Evolutionary conservation across 169 alveolate genomes (phyloP), one percentile per base, ranked within the genome.

Genomic region (Plasmodium knowlesi): DNA sequence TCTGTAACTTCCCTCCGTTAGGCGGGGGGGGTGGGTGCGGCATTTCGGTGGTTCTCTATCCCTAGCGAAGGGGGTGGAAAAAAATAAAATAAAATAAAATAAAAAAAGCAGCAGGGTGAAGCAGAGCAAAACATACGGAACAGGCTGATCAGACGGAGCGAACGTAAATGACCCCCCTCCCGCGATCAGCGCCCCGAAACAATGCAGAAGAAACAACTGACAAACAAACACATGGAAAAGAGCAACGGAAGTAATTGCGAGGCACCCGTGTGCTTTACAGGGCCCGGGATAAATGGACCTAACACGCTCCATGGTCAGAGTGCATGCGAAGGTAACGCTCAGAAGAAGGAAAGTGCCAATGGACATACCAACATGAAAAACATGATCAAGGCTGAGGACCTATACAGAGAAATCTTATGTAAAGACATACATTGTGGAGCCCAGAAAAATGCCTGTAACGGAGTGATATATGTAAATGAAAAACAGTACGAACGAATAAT

Each of bases 401-500:
- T 61, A 8, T 61, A 61, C 32, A 61, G 14, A 3, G 74, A 61
- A 61, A 46, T 73, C 28, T n/a, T 73, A 25, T 73, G 71, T 19
- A 85, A 72, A 34, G 74, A 50, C 3, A 34, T 12, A 37, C 16
- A 46, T 3, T 39, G n/a, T 85, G 54, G 19, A 43, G 19, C 10
- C 16, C 71, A 67, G 25, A 46, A 30, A 43, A 30, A 37, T 72
- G 28, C 12, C n/a, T 37, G 82, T n/a, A 54, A 88, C 82, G 82
- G 84, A 5, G 39, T 90, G 41, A 43, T 90, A n/a, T 90, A 81
- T 53, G 95, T 90, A 22, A 90, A 90, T n/a, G 95, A 90, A n/a
- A 80, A 90, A 74, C 95, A 90, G 46, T 90, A 90, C 82, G 95
- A 90, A 34, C 32, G 92, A 46, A 90, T 90, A 28, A 50, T 90